Percentiles rank a stretch among this genome's conserved stretches.
Conservation (phyloP, 805 yeast species). For the Cyberlindnera nakhonratchasimensis region DNA sequence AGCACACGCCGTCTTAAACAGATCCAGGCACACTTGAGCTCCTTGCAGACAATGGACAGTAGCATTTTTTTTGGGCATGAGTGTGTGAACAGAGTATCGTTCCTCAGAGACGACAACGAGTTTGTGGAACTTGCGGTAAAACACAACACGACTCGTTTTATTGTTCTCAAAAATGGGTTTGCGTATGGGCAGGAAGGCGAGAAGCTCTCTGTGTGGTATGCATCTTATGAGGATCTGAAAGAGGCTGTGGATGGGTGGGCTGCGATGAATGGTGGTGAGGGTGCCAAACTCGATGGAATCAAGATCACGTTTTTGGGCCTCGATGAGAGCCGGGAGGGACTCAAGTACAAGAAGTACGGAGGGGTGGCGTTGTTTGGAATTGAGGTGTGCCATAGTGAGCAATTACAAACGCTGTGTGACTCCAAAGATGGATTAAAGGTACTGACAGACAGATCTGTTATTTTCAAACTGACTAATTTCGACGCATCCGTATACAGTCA, state of each 20-base stretch:
- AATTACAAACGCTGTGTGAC: background rate
- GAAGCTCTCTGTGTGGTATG: conserved; percentile 6
- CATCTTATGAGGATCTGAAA: conserved; percentile 18
- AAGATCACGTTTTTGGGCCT: conserved; percentile 47
- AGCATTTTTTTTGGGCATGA: conserved; percentile 44
- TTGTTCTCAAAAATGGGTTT: conserved; percentile 33
- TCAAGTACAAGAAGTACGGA: conserved; percentile 43
- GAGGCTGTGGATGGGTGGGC: conserved; percentile 17
- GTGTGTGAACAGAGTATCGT: conserved; percentile 54
- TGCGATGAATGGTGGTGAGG: conserved; percentile 8
- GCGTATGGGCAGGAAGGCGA: conserved; percentile 14
- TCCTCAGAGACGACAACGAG: conserved; percentile 47
- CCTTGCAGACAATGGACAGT: background rate
- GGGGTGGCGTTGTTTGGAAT: conserved; percentile 67
- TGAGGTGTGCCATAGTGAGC: conserved; percentile 37
- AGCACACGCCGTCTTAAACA: conserved; percentile 5
- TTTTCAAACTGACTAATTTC: conserved; percentile 27
- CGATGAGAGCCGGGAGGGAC: conserved; percentile 37
- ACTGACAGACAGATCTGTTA: conserved; percentile 9
- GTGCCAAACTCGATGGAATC: conserved; percentile 32
- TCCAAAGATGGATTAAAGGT: background rate
- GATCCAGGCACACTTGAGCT: conserved; percentile 1
- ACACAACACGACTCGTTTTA: conserved; percentile 40
- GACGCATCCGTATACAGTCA: conserved; percentile 76
- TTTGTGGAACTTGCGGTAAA: conserved; percentile 41